These are phyloP conservation scores for Hirschfeldia incana DNA, from an alignment of 345 rosid species.

Conservation along the genomic window DNA sequence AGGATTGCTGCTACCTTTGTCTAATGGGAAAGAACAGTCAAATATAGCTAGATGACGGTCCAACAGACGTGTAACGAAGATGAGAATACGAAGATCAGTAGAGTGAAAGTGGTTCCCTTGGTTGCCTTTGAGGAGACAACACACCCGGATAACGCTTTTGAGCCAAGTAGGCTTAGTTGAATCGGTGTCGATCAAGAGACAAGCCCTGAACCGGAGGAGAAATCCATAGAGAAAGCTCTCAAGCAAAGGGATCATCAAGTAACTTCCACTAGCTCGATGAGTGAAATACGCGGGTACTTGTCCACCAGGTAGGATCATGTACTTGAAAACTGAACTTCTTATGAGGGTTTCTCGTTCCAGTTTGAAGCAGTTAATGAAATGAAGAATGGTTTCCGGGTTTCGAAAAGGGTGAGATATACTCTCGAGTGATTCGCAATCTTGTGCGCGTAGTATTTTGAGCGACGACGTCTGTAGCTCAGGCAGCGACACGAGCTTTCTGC, in stretches of 20 bases:
- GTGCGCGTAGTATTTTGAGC: not conserved
- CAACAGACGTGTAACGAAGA: not conserved
- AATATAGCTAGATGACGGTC: conserved; percentile 13
- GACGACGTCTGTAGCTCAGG: not conserved
- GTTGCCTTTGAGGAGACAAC: conserved; percentile 8
- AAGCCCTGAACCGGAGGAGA: not conserved
- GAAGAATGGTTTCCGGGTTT: conserved; percentile 7
- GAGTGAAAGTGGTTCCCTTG: conserved; percentile 1
- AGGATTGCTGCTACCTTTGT: not conserved
- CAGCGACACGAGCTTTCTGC: not conserved
- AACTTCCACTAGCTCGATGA: conserved; percentile 6
- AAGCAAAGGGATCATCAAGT: conserved; percentile 7
- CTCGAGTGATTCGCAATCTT: not conserved
- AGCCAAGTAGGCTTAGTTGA: not conserved
- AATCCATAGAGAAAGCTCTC: not conserved
- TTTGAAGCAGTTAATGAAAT: conserved; percentile 18
- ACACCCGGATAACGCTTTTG: conserved; percentile 14
- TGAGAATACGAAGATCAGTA: not conserved
- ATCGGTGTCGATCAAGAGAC: conserved; percentile 1
- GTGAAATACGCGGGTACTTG: conserved; percentile 8
- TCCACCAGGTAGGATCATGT: conserved; percentile 14
- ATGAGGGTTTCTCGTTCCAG: not conserved
- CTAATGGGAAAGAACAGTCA: conserved; percentile 10
- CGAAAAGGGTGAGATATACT: not conserved
- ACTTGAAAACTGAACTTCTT: conserved; percentile 4